Evolutionary conservation across 2,329 filamentous ascomycete species (phyloP).

Genomic region (Fragosphaeria purpurea): DNA sequence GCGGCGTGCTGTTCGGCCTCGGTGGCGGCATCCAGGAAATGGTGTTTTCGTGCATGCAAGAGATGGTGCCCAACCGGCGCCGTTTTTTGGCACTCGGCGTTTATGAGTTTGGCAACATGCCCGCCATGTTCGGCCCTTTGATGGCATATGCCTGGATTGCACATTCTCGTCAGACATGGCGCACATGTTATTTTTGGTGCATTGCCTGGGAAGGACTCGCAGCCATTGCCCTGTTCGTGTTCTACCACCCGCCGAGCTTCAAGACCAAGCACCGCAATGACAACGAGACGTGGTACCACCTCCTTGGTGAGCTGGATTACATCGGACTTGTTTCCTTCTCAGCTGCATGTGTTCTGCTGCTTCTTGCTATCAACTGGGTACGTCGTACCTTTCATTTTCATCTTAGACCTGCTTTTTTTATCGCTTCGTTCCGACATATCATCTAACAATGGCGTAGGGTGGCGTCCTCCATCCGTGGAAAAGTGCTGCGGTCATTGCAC

Average conservation of each 20-base stretch:
- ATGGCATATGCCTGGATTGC: constrained; percentile 24
- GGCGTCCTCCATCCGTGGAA: constrained; percentile 6
- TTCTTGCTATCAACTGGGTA: constrained; percentile 5
- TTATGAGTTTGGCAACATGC: constrained; percentile 21
- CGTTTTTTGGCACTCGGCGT: constrained; percentile 21
- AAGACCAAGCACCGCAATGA: constrained; percentile 20
- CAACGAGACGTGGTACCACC: constrained; percentile 15
- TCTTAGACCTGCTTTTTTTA: too few relatives aligned
- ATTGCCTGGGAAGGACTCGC: constrained; percentile 19
- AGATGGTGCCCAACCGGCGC: constrained; percentile 26
- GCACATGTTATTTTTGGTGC: constrained; percentile 24
- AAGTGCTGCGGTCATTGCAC: constrained; percentile 3
- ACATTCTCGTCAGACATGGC: constrained; percentile 19
- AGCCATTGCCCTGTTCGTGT: constrained; percentile 21
- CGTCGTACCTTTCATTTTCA: not conserved
- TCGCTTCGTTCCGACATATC: not conserved
- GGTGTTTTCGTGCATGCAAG: constrained; percentile 24
- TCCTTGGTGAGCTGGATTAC: constrained; percentile 8
- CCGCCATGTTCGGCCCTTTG: constrained; percentile 21
- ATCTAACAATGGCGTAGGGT: not conserved
- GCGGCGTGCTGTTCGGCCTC: constrained; percentile 27
- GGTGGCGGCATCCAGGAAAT: constrained; percentile 30
- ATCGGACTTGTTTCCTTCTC: constrained; percentile 2
- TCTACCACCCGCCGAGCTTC: constrained; percentile 26
- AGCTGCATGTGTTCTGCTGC: not conserved